phyloP scores from a whole-genome alignment of 192 early-diverging fungal species.

The Spizellomyces sp. region DNA sequence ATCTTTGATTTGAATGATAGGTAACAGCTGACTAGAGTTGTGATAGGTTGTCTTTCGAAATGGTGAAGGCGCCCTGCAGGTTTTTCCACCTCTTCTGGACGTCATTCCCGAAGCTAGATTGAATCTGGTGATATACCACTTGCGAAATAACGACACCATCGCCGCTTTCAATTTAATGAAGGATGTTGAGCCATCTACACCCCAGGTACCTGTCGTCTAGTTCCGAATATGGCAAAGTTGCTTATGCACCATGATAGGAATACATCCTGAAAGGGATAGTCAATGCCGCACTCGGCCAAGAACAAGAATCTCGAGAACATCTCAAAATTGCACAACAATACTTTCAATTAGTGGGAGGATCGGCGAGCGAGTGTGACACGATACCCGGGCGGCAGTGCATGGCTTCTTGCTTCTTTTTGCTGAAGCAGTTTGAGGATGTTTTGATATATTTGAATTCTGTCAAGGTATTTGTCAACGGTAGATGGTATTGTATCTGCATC shows the following conservation, averaged over 20 bases:
- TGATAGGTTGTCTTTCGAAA: conserved; percentile 55
- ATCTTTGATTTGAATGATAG: neutral
- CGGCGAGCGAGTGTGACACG: conserved; percentile 64
- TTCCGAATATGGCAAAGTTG: too few relatives aligned
- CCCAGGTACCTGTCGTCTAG: conserved; percentile 38
- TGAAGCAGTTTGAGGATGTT: conserved; percentile 68
- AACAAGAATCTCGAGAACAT: conserved; percentile 64
- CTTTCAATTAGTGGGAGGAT: conserved; percentile 64
- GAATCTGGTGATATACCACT: conserved; percentile 62
- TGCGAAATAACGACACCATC: conserved; percentile 59
- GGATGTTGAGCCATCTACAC: conserved; percentile 63
- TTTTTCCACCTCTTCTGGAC: conserved; percentile 57
- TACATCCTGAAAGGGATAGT: conserved; percentile 69
- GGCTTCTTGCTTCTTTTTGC: conserved; percentile 63
- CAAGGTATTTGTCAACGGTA: conserved; percentile 40
- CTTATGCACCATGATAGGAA: conserved; percentile 29
- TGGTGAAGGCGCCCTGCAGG: conserved; percentile 61
- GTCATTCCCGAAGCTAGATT: conserved; percentile 64
- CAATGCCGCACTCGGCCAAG: conserved; percentile 61
- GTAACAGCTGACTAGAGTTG: neutral
- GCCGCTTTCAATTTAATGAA: conserved; percentile 66
- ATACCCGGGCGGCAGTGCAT: conserved; percentile 67
- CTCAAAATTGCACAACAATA: conserved; percentile 67
- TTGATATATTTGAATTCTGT: conserved; percentile 65
- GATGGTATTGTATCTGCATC: neutral